Evolutionary conservation across 306 rosid species (phyloP).

Genomic region (Betula pendula): DNA sequence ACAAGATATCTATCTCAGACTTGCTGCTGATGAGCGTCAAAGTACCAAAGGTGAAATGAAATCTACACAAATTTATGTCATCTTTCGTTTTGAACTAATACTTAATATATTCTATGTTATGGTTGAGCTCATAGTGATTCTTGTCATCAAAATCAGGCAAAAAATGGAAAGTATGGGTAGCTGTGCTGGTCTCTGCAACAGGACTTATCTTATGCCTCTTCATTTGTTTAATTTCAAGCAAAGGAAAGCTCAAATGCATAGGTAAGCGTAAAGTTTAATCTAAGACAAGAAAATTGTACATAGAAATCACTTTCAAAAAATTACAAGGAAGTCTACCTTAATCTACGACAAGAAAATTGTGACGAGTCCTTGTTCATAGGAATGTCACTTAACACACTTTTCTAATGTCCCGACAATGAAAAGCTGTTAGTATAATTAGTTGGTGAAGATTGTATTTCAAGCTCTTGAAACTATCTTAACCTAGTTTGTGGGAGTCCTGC

Average conservation of each 20-base stretch:
- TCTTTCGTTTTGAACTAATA: no score
- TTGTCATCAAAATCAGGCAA: neutral
- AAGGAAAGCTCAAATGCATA: neutral
- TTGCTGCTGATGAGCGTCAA: neutral
- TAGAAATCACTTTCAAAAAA: neutral
- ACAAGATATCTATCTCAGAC: conserved; percentile 1
- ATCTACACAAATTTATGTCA: neutral
- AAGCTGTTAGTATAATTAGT: no score
- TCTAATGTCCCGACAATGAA: no score
- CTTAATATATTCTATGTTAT: neutral
- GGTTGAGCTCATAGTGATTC: neutral
- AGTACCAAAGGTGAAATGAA: no score
- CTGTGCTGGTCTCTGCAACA: neutral
- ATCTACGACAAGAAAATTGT: no score
- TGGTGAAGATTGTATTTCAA: no score
- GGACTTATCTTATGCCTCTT: neutral
- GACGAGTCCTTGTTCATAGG: neutral
- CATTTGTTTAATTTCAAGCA: neutral
- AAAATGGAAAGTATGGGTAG: neutral
- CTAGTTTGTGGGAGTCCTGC: no score
- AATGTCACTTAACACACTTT: no score
- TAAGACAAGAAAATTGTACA: neutral
- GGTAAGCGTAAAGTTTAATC: no score
- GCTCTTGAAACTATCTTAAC: no score
- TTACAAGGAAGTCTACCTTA: no score